Conservation (phyloP, 2,329 filamentous ascomycete genomes). For the Epichloe uncinata region DNA sequence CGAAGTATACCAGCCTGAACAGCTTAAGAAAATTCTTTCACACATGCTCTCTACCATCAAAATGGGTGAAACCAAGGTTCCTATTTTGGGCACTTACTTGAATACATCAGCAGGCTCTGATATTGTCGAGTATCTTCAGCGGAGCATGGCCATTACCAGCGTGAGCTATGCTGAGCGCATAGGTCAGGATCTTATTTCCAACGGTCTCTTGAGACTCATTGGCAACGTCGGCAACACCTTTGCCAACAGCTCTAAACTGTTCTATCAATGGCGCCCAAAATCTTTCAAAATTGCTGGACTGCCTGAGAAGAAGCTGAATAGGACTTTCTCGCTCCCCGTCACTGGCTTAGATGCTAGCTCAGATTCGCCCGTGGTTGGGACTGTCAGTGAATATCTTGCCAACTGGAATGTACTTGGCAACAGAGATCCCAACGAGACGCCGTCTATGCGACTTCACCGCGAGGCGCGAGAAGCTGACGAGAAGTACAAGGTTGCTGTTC, state of each 20-base stretch:
- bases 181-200: slow-evolving; percentile 78
- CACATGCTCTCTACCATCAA: slow-evolving; percentile 82
- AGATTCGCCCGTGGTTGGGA: slow-evolving; percentile 70
- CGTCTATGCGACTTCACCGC: slow-evolving; percentile 69
- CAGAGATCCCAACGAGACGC: slow-evolving; percentile 85
- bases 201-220: slow-evolving; percentile 78
- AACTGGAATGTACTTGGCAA: slow-evolving; percentile 83
- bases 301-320: slow-evolving; percentile 74
- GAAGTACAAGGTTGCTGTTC: slow-evolving; percentile 77
- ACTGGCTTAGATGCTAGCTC: slow-evolving; percentile 35
- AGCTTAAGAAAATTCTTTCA: slow-evolving; percentile 78
- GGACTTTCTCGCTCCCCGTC: slow-evolving; percentile 60
- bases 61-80: slow-evolving; percentile 83
- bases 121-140: slow-evolving; percentile 90
- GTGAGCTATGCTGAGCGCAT: slow-evolving; percentile 88
- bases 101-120: slow-evolving; percentile 87
- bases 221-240: slow-evolving; percentile 93
- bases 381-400: slow-evolving; percentile 77
- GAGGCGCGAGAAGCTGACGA: slow-evolving; percentile 88
- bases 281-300: slow-evolving; percentile 79
- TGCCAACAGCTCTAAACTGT: slow-evolving; percentile 93
- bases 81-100: slow-evolving; percentile 86
- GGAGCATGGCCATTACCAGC: slow-evolving; percentile 69
- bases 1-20: slow-evolving; percentile 68
- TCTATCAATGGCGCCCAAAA: slow-evolving; percentile 93